Evolutionary conservation across 2,329 filamentous ascomycete genomes (phyloP).

Genomic region (Pseudogymnoascus sp.): DNA sequence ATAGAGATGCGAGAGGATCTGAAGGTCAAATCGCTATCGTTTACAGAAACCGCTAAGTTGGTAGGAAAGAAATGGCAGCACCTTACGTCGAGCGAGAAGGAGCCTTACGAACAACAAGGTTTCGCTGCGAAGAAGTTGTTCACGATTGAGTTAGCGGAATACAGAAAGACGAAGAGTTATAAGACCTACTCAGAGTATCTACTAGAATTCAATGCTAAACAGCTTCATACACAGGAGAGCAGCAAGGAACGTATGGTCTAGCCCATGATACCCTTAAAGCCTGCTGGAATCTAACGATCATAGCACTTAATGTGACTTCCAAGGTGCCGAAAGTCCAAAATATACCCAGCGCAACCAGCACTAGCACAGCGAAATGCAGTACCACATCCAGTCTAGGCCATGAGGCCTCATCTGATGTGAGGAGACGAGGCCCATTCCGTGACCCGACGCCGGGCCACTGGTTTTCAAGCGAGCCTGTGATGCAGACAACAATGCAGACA

Average conservation of each 20-base stretch:
- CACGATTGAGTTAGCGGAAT: constrained; percentile 58
- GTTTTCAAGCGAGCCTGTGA: too few relatives aligned
- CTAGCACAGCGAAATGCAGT: too few relatives aligned
- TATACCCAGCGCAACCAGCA: background rate
- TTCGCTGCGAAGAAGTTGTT: constrained; percentile 66
- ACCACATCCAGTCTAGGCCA: too few relatives aligned
- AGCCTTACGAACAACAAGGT: constrained; percentile 53
- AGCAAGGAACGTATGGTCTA: background rate
- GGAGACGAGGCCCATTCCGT: too few relatives aligned
- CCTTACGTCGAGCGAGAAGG: constrained; percentile 55
- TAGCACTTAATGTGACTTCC: background rate
- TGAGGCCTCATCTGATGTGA: too few relatives aligned
- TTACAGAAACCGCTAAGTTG: constrained; percentile 71
- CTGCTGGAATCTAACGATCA: background rate
- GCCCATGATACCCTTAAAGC: background rate
- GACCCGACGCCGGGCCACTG: too few relatives aligned
- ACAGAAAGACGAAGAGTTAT: constrained; percentile 66
- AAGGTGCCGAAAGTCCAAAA: background rate
- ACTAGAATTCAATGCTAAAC: background rate
- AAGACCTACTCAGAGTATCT: constrained; percentile 18
- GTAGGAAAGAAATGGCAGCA: constrained; percentile 74
- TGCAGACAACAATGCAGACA: too few relatives aligned
- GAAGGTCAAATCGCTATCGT: constrained; percentile 64
- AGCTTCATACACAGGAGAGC: background rate
- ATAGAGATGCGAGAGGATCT: constrained; percentile 66